Percentiles rank a stretch among this genome's conserved stretches.
Conservation (phyloP, 495 filamentous ascomycete genomes). For the Astrothelium subdiscretum region DNA sequence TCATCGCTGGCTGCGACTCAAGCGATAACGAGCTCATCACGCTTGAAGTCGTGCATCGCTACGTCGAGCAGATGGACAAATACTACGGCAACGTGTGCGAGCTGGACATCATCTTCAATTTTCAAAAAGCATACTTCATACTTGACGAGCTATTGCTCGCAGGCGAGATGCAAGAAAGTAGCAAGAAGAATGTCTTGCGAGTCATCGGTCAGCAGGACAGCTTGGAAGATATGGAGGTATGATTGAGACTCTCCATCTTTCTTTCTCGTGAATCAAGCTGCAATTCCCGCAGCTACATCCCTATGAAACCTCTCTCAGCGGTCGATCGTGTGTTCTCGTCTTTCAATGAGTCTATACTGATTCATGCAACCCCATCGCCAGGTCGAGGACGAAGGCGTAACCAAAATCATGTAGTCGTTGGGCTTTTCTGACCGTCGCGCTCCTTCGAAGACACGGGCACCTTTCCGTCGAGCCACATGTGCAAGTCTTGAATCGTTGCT, state of each 20-base stretch:
- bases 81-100: conserved; percentile 99
- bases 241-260: conserved; percentile 27
- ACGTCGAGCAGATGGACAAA: conserved; percentile 99
- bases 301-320: background rate
- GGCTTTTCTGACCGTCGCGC: background rate
- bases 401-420: conserved; percentile 70
- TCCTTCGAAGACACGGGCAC: background rate
- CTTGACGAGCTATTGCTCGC: conserved; percentile 92
- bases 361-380: conserved; percentile 34
- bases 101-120: conserved; percentile 98
- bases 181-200: conserved; percentile 94
- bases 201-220: conserved; percentile 93
- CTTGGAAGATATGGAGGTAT: conserved; percentile 94
- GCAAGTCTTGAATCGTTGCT: background rate
- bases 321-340: background rate
- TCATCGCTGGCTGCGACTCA: conserved; percentile 91
- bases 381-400: conserved; percentile 89
- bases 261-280: background rate
- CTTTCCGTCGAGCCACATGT: background rate
- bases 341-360: conserved; percentile 2
- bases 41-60: conserved; percentile 95
- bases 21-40: conserved; percentile 97
- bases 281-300: background rate
- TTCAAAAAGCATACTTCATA: conserved; percentile 99
- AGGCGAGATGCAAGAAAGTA: conserved; percentile 97